phyloP scores from a whole-genome alignment of 371 early-diverging fungal species.

The Funneliformis caledonium region DNA sequence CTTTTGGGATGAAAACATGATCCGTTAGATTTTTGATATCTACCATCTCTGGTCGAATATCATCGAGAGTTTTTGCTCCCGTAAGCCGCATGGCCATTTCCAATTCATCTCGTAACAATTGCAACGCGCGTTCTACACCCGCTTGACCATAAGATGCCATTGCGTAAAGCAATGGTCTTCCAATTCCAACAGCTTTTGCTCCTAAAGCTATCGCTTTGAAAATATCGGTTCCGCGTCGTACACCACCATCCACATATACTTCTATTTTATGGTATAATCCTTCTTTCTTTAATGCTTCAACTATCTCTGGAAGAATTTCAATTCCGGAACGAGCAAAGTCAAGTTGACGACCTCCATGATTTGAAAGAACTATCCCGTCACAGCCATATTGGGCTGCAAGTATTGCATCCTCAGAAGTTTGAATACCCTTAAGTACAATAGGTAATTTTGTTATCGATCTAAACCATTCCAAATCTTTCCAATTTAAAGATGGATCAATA shows the following conservation, averaged over 20 bases:
- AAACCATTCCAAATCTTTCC: constrained; percentile 91
- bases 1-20: constrained; percentile 54
- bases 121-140: constrained; percentile 77
- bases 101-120: constrained; percentile 75
- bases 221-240: constrained; percentile 88
- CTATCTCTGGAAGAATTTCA: constrained; percentile 86
- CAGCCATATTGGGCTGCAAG: constrained; percentile 80
- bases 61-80: constrained; percentile 64
- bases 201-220: constrained; percentile 95
- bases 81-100: constrained; percentile 78
- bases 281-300: constrained; percentile 63
- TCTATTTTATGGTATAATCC: constrained; percentile 67
- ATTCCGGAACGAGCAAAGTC: constrained; percentile 75
- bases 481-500: constrained; percentile 81
- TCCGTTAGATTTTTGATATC: constrained; percentile 58
- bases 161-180: constrained; percentile 79
- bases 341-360: constrained; percentile 96
- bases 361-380: constrained; percentile 87
- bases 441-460: constrained; percentile 81
- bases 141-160: constrained; percentile 66
- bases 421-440: constrained; percentile 91
- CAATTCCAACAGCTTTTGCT: constrained; percentile 93
- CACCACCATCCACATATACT: constrained; percentile 92
- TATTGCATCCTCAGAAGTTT: constrained; percentile 88
- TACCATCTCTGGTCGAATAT: constrained; percentile 66